A percentile compares a stretch with the other conserved stretches of the same genome.
These are phyloP conservation scores for Fusarium palustre DNA, from an alignment of 2,329 filamentous ascomycete species.

Conservation along the genomic window DNA sequence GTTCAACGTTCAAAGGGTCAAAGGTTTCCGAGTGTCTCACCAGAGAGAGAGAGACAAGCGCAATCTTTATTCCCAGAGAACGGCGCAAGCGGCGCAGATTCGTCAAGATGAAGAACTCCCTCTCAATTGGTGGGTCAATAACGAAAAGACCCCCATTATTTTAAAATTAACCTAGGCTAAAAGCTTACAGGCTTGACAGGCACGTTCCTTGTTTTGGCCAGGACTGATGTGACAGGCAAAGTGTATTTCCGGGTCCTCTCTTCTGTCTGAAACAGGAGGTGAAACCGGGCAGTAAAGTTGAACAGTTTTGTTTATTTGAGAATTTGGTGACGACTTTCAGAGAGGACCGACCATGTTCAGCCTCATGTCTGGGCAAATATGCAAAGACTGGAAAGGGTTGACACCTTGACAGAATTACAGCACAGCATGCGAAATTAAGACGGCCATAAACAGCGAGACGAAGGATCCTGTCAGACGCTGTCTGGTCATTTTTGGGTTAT, in stretches of 20 bases:
- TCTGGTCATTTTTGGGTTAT: neutral
- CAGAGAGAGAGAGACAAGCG: neutral
- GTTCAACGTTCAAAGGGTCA: neutral
- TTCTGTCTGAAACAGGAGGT: neutral
- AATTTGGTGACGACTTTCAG: neutral
- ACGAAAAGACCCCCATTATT: neutral
- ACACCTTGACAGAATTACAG: neutral
- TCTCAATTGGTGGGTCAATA: neutral
- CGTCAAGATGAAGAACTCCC: neutral
- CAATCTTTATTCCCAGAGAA: too few relatives aligned
- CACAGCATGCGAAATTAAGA: neutral
- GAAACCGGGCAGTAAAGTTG: neutral
- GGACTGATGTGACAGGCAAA: neutral
- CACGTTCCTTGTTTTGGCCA: neutral
- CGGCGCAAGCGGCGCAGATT: neutral
- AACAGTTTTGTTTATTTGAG: neutral
- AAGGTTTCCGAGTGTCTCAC: neutral
- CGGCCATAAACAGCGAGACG: neutral
- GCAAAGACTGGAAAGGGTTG: neutral
- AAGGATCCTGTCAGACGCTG: neutral
- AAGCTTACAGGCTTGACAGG: neutral
- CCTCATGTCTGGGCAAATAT: neutral
- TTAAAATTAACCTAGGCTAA: constrained; percentile 10
- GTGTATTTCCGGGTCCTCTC: constrained; percentile 7
- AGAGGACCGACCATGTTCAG: neutral